phyloP scores from a whole-genome alignment of 306 rosid species.

The Malus fusca region DNA sequence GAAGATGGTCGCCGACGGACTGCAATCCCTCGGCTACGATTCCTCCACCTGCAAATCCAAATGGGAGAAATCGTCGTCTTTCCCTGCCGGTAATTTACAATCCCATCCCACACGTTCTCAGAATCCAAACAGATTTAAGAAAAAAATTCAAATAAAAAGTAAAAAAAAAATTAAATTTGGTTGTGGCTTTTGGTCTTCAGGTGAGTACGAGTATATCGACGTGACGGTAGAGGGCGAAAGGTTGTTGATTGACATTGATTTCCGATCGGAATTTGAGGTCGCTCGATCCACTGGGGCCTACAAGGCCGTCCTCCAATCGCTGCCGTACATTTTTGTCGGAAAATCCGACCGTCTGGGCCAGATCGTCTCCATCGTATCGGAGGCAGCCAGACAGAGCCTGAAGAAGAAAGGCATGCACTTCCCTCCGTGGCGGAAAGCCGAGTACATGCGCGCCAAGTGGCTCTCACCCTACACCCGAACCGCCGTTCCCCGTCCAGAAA shows the following conservation, averaged over 20 bases:
- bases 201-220: conserved; percentile 90
- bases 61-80: conserved; percentile 73
- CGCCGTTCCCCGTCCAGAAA: conserved; percentile 6
- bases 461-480: conserved; percentile 55
- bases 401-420: conserved; percentile 97
- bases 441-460: conserved; percentile 91
- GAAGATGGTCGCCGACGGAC: conserved; percentile 54
- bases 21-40: conserved; percentile 66
- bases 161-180: not conserved
- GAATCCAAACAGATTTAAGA: not conserved
- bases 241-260: conserved; percentile 73
- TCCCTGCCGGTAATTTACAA: conserved; percentile 61
- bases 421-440: conserved; percentile 95
- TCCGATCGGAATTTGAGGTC: conserved; percentile 90
- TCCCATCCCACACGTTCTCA: not conserved
- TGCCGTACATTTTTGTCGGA: conserved; percentile 82
- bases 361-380: conserved; percentile 64
- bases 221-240: conserved; percentile 71
- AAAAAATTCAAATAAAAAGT: not conserved
- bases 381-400: conserved; percentile 77
- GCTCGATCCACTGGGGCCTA: conserved; percentile 85
- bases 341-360: conserved; percentile 74
- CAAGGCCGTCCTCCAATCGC: conserved; percentile 67
- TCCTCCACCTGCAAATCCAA: conserved; percentile 78
- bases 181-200: conserved; percentile 34